Percentiles rank a stretch among this genome's conserved stretches.
These are phyloP conservation scores for Begonia loranthoides DNA, from an alignment of 306 rosid species.

Conservation along the genomic window DNA sequence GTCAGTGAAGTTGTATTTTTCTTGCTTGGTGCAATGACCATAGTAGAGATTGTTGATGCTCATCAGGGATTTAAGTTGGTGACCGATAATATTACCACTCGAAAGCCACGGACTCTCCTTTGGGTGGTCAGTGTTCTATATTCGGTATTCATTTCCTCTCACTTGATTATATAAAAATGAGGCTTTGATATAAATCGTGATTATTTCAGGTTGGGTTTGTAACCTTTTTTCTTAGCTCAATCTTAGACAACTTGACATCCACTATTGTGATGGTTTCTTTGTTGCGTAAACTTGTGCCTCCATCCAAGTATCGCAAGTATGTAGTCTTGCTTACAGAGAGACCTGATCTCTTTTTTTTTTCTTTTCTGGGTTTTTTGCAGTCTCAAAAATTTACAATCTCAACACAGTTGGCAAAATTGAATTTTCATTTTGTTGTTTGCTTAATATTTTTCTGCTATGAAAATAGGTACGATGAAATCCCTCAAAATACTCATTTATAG, in stretches of 20 bases:
- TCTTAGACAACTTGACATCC: slow-evolving; percentile 90
- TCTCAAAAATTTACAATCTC: no score
- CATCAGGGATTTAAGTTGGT: slow-evolving; percentile 98
- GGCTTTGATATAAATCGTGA: slow-evolving; percentile 5
- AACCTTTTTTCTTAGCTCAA: slow-evolving; percentile 76
- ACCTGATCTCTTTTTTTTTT: no score
- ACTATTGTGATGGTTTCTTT: slow-evolving; percentile 93
- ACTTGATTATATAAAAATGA: not conserved
- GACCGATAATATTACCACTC: slow-evolving; percentile 81
- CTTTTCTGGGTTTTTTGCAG: no score
- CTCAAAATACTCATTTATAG: slow-evolving; percentile 1
- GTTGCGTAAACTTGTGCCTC: slow-evolving; percentile 79
- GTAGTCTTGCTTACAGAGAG: slow-evolving; percentile 1
- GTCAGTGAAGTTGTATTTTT: slow-evolving; percentile 94
- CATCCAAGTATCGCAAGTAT: slow-evolving; percentile 84
- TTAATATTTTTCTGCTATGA: no score
- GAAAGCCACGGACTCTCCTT: slow-evolving; percentile 77
- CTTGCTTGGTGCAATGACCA: slow-evolving; percentile 96
- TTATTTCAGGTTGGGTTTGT: slow-evolving; percentile 68
- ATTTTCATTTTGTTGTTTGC: no score
- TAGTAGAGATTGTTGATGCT: slow-evolving; percentile 82
- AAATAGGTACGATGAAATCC: no score
- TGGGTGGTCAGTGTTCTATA: slow-evolving; percentile 73
- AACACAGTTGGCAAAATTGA: no score
- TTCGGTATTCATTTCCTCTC: not conserved